Evolutionary conservation across 2,329 filamentous ascomycete species (phyloP).

Genomic region (Periconia sp.): DNA sequence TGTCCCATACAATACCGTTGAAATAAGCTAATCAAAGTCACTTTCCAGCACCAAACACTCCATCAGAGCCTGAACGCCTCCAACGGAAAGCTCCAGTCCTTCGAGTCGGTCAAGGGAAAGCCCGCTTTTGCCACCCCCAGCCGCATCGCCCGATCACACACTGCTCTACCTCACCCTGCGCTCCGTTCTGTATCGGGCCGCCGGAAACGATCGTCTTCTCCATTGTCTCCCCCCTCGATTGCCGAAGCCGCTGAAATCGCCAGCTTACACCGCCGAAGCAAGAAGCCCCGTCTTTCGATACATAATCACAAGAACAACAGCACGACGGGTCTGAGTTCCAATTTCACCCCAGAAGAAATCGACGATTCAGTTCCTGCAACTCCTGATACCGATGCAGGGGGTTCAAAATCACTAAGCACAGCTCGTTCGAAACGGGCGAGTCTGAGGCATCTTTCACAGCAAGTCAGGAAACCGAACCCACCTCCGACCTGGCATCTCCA

Average conservation of each 20-base stretch:
- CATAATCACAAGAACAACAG: constrained; percentile 25
- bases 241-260: constrained; percentile 56
- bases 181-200: constrained; percentile 31
- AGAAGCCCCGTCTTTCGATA: constrained; percentile 47
- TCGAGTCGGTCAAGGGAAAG: constrained; percentile 42
- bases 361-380: constrained; percentile 39
- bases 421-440: constrained; percentile 22
- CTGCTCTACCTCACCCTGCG: constrained; percentile 18
- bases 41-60: constrained; percentile 46
- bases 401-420: constrained; percentile 22
- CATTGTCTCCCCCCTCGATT: constrained; percentile 54
- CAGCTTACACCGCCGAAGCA: constrained; percentile 52
- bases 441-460: constrained; percentile 21
- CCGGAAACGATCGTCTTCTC: constrained; percentile 55
- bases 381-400: constrained; percentile 40
- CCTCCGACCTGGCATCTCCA: constrained; percentile 27
- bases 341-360: constrained; percentile 35
- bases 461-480: constrained; percentile 11
- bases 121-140: constrained; percentile 47
- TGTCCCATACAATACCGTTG: constrained; percentile 5
- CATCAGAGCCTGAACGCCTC: constrained; percentile 48
- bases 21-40: constrained; percentile 24
- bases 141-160: constrained; percentile 35
- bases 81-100: constrained; percentile 50
- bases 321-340: constrained; percentile 15